Evolutionary conservation across 352 stramenopile genomes (phyloP).

Genomic region (Blastocystis sp.): DNA sequence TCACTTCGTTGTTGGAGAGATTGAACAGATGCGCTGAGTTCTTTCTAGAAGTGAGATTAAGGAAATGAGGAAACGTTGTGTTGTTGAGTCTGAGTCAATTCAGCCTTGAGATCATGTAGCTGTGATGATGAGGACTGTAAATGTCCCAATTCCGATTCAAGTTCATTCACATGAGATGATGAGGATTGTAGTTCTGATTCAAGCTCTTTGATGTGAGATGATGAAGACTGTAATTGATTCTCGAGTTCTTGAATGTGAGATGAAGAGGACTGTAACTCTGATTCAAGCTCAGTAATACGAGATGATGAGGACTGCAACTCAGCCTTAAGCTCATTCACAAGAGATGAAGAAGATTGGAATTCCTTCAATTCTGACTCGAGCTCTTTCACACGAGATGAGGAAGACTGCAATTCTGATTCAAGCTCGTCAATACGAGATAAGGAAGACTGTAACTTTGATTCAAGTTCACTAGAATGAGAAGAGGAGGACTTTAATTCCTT

Average conservation of each 20-base stretch:
- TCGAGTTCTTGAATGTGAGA: background rate
- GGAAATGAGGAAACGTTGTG: background rate
- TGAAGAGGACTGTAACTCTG: background rate
- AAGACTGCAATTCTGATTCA: background rate
- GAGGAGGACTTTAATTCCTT: constrained; percentile 1
- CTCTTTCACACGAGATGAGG: background rate
- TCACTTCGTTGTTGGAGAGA: background rate
- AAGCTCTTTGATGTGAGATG: background rate
- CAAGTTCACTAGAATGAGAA: background rate
- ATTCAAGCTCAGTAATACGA: background rate
- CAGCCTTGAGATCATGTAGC: background rate
- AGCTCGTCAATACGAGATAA: background rate
- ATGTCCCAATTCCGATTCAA: background rate
- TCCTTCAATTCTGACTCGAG: constrained; percentile 28
- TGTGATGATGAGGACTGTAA: background rate
- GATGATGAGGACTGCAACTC: background rate
- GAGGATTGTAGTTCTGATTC: constrained; percentile 13
- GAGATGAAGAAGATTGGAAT: no score
- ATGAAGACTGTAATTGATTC: background rate
- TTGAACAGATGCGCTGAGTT: background rate
- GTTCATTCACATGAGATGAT: background rate
- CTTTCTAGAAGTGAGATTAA: background rate
- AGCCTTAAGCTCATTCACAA: background rate
- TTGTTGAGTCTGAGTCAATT: background rate
- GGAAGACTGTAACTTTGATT: background rate